phyloP scores from a whole-genome alignment of 2,329 filamentous ascomycete genomes.

The Aspergillus fructus region DNA sequence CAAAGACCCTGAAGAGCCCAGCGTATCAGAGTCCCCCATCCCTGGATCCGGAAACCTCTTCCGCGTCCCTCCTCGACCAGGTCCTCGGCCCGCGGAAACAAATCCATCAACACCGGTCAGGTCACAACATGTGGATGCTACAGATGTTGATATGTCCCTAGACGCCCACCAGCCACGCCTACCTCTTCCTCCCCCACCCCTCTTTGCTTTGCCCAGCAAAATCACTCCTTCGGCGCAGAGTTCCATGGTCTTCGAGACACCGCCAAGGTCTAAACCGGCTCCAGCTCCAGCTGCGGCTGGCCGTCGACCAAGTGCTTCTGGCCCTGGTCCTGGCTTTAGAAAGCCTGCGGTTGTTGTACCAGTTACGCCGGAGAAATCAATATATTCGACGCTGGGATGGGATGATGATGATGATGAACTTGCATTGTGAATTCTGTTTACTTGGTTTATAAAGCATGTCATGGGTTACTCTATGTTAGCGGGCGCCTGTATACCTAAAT shows the following conservation, averaged over 20 bases:
- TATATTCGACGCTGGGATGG: conserved; percentile 48
- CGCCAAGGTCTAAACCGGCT: conserved; percentile 25
- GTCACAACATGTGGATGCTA: conserved; percentile 23
- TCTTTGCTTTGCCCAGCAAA: conserved; percentile 12
- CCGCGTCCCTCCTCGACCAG: conserved; percentile 28
- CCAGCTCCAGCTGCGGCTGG: conserved; percentile 7
- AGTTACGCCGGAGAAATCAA: conserved; percentile 37
- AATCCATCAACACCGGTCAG: conserved; percentile 31
- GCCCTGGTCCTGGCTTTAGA: not conserved
- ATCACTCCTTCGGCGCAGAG: conserved; percentile 8
- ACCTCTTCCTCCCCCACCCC: conserved; percentile 3
- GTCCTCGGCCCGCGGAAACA: conserved; percentile 22
- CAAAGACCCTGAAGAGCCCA: conserved; percentile 4
- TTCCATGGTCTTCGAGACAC: conserved; percentile 31
- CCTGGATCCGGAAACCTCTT: conserved; percentile 25
- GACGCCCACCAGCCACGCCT: not conserved
- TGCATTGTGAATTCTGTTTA: conserved; percentile 12
- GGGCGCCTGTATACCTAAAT: conserved; percentile 7
- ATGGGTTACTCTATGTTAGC: conserved; percentile 3
- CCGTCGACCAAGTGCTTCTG: not conserved
- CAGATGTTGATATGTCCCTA: not conserved
- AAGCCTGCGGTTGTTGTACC: conserved; percentile 17
- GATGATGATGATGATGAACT: conserved; percentile 42
- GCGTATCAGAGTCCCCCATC: conserved; percentile 10
- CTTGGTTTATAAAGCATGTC: not conserved